Evolutionary conservation across 2,329 filamentous ascomycete genomes (phyloP).

Genomic region (Fonsecaea monophora): DNA sequence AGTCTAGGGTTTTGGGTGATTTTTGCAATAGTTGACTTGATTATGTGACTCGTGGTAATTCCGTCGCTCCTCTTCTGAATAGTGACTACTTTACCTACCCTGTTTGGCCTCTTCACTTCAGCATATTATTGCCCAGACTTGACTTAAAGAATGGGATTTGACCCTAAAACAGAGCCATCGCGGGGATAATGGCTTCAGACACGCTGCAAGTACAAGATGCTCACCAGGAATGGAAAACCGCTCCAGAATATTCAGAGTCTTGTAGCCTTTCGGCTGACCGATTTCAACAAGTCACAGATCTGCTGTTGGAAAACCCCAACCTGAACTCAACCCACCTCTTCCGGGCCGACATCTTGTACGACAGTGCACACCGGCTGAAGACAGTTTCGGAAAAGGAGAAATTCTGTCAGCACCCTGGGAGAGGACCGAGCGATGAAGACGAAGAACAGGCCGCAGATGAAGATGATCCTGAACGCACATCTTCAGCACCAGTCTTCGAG

Average conservation of each 20-base stretch:
- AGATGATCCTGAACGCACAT: constrained; percentile 16
- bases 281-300: constrained; percentile 59
- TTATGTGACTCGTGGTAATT: background rate
- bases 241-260: constrained; percentile 22
- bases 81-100: background rate
- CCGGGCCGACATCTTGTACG: constrained; percentile 66
- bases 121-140: background rate
- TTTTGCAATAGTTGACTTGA: background rate
- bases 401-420: constrained; percentile 18
- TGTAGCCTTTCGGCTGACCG: constrained; percentile 39
- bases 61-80: background rate
- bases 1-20: too few relatives aligned
- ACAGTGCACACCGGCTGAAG: constrained; percentile 53
- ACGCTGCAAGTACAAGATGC: background rate
- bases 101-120: background rate
- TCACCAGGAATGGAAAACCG: constrained; percentile 20
- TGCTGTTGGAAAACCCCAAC: constrained; percentile 61
- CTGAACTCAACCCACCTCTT: constrained; percentile 65
- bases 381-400: constrained; percentile 46
- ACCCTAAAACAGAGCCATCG: background rate
- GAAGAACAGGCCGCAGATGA: background rate
- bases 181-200: background rate
- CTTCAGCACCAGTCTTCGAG: constrained; percentile 39
- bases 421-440: background rate
- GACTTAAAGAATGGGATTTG: background rate